Evolutionary conservation across 495 filamentous ascomycete species (phyloP).

Genomic region (Penicillium alfredii): DNA sequence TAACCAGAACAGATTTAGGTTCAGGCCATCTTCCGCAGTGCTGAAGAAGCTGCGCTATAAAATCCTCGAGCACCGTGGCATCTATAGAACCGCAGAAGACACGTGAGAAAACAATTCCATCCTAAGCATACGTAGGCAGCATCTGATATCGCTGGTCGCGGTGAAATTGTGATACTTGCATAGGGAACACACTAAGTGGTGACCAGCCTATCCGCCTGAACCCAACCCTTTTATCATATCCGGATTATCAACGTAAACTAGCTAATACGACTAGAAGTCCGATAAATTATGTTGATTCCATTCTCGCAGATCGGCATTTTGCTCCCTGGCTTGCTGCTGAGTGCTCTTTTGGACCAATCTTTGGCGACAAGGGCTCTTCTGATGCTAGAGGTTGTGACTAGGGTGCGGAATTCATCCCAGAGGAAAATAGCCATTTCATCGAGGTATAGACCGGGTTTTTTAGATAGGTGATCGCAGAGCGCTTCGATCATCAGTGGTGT

Average conservation of each 20-base stretch:
- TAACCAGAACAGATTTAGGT: conserved; percentile 33
- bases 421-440: conserved; percentile 10
- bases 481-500: conserved; percentile 13
- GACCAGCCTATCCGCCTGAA: conserved; percentile 19
- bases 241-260: conserved; percentile 29
- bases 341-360: background rate
- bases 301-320: background rate
- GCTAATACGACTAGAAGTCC: conserved; percentile 18
- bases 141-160: conserved; percentile 18
- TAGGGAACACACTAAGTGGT: conserved; percentile 18
- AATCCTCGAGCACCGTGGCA: conserved; percentile 19
- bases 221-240: conserved; percentile 21
- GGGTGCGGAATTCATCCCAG: conserved; percentile 3
- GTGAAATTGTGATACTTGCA: conserved; percentile 20
- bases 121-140: conserved; percentile 28
- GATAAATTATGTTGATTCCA: conserved; percentile 19
- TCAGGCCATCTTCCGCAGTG: conserved; percentile 22
- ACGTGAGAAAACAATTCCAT: conserved; percentile 22
- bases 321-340: background rate
- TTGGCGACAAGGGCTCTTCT: conserved; percentile 23
- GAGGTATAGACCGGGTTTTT: conserved; percentile 10
- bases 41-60: background rate
- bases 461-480: conserved; percentile 6
- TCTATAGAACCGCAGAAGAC: conserved; percentile 30
- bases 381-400: conserved; percentile 7